A percentile compares a stretch with the other conserved stretches of the same genome.
These are phyloP conservation scores for Dendrobium officinale DNA, from an alignment of 106 monocot species.

Conservation along the genomic window DNA sequence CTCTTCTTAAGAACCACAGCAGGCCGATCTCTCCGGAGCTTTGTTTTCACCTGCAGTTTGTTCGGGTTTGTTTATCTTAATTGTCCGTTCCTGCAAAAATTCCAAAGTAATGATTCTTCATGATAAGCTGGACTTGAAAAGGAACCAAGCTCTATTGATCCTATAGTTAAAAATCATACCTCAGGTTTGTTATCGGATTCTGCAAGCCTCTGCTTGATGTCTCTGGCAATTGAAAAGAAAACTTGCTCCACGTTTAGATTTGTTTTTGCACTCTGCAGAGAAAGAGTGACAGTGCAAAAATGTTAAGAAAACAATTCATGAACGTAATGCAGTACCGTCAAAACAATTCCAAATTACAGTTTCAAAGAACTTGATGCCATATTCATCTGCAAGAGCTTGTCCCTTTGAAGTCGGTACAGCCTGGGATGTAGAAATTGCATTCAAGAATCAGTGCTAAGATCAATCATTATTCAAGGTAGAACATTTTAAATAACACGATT, in stretches of 20 bases:
- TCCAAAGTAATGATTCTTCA: not conserved
- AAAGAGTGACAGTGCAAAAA: not conserved
- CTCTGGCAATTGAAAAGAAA: slow-evolving; percentile 76
- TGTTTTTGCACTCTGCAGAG: slow-evolving; percentile 60
- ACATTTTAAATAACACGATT: not conserved
- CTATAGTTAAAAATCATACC: slow-evolving; percentile 15
- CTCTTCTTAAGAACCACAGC: slow-evolving; percentile 38
- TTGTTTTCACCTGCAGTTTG: slow-evolving; percentile 38
- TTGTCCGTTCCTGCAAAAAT: slow-evolving; percentile 45
- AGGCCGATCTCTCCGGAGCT: slow-evolving; percentile 36
- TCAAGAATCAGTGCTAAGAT: not conserved
- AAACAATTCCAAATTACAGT: slow-evolving; percentile 24
- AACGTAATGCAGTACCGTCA: not conserved
- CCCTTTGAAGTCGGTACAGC: slow-evolving; percentile 65
- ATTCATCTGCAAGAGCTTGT: slow-evolving; percentile 73
- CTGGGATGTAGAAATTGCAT: slow-evolving; percentile 12
- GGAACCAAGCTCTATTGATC: not conserved
- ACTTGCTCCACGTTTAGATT: slow-evolving; percentile 70
- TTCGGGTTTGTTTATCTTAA: slow-evolving; percentile 65
- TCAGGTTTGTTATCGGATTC: slow-evolving; percentile 51
- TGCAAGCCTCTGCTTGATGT: slow-evolving; percentile 68
- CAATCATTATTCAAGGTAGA: not conserved
- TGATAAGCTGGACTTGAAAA: not conserved
- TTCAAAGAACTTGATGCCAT: slow-evolving; percentile 70
- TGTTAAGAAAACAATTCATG: not conserved